Evolutionary conservation across 1,139 yeast species (phyloP).

Genomic region (Yamadazyma atlantica): DNA sequence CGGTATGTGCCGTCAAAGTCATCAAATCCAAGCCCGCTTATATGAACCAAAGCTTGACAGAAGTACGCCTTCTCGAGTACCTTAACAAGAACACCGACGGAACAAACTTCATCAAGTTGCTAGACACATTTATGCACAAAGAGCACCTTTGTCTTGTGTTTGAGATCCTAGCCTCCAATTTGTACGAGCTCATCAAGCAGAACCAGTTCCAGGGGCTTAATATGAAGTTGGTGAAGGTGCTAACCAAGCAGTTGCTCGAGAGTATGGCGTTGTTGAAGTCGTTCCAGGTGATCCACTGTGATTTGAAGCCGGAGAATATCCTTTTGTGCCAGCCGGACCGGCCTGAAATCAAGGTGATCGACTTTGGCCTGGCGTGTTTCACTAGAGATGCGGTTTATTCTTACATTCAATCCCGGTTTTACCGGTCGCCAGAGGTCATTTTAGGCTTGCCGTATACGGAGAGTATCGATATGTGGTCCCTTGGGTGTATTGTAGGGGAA

Average conservation of each 20-base stretch:
- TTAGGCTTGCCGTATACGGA: conserved; percentile 89
- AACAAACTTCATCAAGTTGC: conserved; percentile 71
- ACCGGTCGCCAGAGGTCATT: conserved; percentile 93
- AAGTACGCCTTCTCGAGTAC: conserved; percentile 81
- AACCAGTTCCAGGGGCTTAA: conserved; percentile 91
- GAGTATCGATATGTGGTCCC: conserved; percentile 97
- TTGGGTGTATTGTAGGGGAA: conserved; percentile 96
- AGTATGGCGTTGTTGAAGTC: conserved; percentile 78
- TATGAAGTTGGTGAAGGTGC: conserved; percentile 73
- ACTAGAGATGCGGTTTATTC: conserved; percentile 88
- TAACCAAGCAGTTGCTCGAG: conserved; percentile 79
- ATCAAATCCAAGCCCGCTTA: conserved; percentile 92
- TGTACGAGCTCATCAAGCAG: conserved; percentile 88
- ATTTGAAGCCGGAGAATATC: conserved; percentile 93
- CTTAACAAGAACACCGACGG: conserved; percentile 73
- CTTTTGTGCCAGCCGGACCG: conserved; percentile 77
- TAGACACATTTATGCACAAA: conserved; percentile 89
- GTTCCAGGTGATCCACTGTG: conserved; percentile 90
- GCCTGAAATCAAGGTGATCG: conserved; percentile 90
- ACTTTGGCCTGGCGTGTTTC: conserved; percentile 96
- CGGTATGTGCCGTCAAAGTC: conserved; percentile 91
- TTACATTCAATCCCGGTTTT: conserved; percentile 92
- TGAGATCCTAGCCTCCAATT: conserved; percentile 82
- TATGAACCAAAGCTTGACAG: conserved; percentile 87
- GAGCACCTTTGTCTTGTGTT: conserved; percentile 92